phyloP scores from a whole-genome alignment of 371 early-diverging fungal species.

The Rhizopus stolonifer region DNA sequence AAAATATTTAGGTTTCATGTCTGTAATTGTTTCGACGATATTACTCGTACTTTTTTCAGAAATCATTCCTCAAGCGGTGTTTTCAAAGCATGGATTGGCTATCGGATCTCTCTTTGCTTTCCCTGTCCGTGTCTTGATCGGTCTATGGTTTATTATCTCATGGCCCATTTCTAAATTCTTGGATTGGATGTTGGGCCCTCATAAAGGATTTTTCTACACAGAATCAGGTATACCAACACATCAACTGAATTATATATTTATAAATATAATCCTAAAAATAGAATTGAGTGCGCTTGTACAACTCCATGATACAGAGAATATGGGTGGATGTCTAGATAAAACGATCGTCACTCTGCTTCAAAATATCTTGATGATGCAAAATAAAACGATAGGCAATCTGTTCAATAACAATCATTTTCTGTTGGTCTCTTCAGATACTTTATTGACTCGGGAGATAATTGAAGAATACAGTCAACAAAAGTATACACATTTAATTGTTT shows the following conservation, averaged over 20 bases:
- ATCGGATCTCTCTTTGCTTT: constrained; percentile 80
- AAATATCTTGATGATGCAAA: constrained; percentile 63
- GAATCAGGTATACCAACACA: constrained; percentile 41
- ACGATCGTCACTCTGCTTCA: constrained; percentile 48
- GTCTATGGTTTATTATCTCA: constrained; percentile 64
- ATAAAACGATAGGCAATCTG: constrained; percentile 34
- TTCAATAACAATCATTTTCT: constrained; percentile 7
- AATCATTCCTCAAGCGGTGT: constrained; percentile 85
- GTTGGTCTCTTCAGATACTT: constrained; percentile 2
- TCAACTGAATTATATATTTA: no score
- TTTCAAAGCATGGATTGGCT: constrained; percentile 75
- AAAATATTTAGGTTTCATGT: constrained; percentile 53
- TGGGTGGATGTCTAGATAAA: constrained; percentile 45
- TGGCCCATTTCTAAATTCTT: constrained; percentile 82
- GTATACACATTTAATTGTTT: constrained; percentile 19
- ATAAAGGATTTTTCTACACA: constrained; percentile 68
- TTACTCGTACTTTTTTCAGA: constrained; percentile 84
- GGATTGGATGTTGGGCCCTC: constrained; percentile 71
- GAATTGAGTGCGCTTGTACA: constrained; percentile 76
- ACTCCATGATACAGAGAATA: constrained; percentile 62
- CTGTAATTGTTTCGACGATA: constrained; percentile 75
- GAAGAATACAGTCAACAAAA: constrained; percentile 5
- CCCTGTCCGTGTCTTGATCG: constrained; percentile 69
- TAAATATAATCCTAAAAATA: constrained; percentile 8
- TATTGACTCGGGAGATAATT: background rate